Evolutionary conservation across 352 stramenopile genomes (phyloP).

Genomic region (Globisporangium cystogenes): DNA sequence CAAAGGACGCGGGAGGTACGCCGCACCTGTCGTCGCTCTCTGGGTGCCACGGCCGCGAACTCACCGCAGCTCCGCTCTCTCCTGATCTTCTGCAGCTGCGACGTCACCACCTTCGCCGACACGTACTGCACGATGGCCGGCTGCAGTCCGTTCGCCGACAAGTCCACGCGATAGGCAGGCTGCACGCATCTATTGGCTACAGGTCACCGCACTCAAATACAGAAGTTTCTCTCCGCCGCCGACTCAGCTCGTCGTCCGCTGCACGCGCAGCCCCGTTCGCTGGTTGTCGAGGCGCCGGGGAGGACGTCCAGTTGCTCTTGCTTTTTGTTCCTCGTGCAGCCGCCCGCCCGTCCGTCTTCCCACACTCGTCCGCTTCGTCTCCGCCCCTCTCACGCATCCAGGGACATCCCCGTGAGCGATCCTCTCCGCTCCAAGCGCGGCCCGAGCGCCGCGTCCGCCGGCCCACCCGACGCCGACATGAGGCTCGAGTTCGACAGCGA

Average conservation of each 20-base stretch:
- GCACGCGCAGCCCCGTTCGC: neutral
- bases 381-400: slow-evolving; percentile 8
- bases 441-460: slow-evolving; percentile 14
- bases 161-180: slow-evolving; percentile 54
- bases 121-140: slow-evolving; percentile 83
- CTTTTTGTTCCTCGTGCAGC: neutral
- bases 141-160: slow-evolving; percentile 82
- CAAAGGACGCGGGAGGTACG: slow-evolving; percentile 71
- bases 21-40: neutral
- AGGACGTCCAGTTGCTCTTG: neutral
- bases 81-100: slow-evolving; percentile 32
- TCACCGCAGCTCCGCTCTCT: neutral
- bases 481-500: slow-evolving; percentile 31
- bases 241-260: too few relatives aligned
- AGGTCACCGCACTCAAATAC: slow-evolving; percentile 4
- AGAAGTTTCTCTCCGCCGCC: neutral
- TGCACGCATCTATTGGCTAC: slow-evolving; percentile 11
- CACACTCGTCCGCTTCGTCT: neutral
- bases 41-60: neutral
- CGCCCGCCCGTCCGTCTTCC: neutral
- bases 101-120: slow-evolving; percentile 81
- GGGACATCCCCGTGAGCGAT: slow-evolving; percentile 25
- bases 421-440: slow-evolving; percentile 45
- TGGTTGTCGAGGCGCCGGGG: neutral
- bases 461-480: slow-evolving; percentile 15